Percentiles rank a stretch among this genome's conserved stretches.
Conservation (phyloP, 1,284 basidiomycete species). For the Austroboletus niveus region DNA sequence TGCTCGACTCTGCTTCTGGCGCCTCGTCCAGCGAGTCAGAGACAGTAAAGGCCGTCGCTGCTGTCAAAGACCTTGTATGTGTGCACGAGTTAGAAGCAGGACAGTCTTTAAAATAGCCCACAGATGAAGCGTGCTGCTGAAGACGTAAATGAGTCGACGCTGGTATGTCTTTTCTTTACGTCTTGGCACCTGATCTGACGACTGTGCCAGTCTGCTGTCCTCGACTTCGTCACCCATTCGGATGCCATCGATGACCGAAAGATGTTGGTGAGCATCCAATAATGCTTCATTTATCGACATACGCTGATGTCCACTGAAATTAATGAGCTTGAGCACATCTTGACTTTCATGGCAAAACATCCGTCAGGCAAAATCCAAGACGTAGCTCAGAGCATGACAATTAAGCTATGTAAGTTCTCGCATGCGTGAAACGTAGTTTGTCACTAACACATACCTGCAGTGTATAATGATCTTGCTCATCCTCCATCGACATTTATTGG, state of each 20-base stretch:
- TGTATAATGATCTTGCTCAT: constrained; percentile 77
- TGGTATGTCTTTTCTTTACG: constrained; percentile 15
- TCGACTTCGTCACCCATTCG: constrained; percentile 57
- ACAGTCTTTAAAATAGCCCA: background rate
- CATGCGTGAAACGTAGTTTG: background rate
- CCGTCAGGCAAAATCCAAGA: constrained; percentile 48
- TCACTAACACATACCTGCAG: constrained; percentile 33
- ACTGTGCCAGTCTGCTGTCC: constrained; percentile 42
- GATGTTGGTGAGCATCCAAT: constrained; percentile 39
- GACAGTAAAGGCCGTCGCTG: constrained; percentile 26
- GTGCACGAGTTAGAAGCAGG: background rate
- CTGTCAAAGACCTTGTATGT: constrained; percentile 33
- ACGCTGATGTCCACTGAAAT: constrained; percentile 1
- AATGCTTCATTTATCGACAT: background rate
- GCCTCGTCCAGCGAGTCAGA: constrained; percentile 16
- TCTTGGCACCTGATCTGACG: background rate
- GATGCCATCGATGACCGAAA: constrained; percentile 67
- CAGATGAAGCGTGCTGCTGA: constrained; percentile 31
- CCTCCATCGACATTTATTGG: constrained; percentile 70
- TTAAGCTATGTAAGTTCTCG: constrained; percentile 52
- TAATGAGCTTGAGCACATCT: constrained; percentile 62
- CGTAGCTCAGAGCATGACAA: constrained; percentile 50
- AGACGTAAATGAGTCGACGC: constrained; percentile 29
- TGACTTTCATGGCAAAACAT: constrained; percentile 61
- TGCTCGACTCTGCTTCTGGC: constrained; percentile 8